Conservation (phyloP, 768 basidiomycete genomes). For the Crepidotus variabilis region DNA sequence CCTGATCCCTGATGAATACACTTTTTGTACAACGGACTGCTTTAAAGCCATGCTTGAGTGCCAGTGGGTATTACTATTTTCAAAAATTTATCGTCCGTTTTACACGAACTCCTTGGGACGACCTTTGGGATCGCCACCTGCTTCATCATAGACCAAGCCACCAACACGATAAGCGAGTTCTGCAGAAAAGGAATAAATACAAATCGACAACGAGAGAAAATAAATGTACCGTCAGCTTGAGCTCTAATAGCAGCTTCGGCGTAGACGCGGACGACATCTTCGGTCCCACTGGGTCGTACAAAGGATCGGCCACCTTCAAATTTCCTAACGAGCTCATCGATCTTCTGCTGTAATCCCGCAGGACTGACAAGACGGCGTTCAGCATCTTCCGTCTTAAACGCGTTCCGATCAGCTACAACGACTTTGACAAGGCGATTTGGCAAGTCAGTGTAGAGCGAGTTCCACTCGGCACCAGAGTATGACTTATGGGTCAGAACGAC, state of each 20-base stretch:
- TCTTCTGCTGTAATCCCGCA: constrained; percentile 69
- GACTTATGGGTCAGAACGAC: constrained; percentile 85
- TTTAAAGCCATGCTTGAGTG: not conserved
- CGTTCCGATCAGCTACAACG: constrained; percentile 72
- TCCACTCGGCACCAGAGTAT: constrained; percentile 85
- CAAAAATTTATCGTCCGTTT: constrained; percentile 28
- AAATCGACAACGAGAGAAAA: not conserved
- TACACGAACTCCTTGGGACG: constrained; percentile 77
- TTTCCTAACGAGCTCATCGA: constrained; percentile 76
- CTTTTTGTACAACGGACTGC: not conserved
- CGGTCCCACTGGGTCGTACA: constrained; percentile 95
- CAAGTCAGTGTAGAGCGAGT: constrained; percentile 86
- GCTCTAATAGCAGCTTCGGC: constrained; percentile 78
- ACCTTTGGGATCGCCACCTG: constrained; percentile 70
- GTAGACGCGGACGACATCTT: constrained; percentile 97
- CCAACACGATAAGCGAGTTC: constrained; percentile 86
- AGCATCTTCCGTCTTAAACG: constrained; percentile 90
- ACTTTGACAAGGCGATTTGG: constrained; percentile 97
- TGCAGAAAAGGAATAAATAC: constrained; percentile 22
- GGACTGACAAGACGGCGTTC: constrained; percentile 87
- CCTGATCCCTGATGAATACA: not conserved
- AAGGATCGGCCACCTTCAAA: constrained; percentile 88
- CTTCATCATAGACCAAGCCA: constrained; percentile 79
- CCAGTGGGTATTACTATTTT: constrained; percentile 3
- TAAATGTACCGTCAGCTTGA: constrained; percentile 77